Base-by-base conservation (phyloP, 2,329 filamentous ascomycete genomes). In the Arthrobotrys sphaeroides region DNA sequence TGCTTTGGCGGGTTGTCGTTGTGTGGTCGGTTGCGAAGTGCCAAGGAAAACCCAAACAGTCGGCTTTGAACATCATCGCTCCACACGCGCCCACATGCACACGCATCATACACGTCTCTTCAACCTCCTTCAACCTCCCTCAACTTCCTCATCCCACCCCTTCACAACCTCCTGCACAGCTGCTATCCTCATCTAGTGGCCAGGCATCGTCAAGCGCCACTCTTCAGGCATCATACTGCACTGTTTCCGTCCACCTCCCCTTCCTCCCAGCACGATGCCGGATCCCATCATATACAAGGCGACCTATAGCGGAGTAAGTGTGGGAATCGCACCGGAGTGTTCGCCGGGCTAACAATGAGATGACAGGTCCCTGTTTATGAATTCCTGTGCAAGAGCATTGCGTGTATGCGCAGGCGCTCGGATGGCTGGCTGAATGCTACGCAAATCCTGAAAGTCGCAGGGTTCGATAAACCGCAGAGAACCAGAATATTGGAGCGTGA, bases 361-460 rank as follows among this genome's bases (percentile, higher is more conserved):
- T 55, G 70, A 68, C 80, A 97, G 93, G 93, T 97, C 77, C 94
- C 94, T 36, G 94, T 98, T 9, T 97, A 95, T 82, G 95, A 98
- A 82, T 95, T 89, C 83, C 93, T 81, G 81, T 89, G 31, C 90
- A 90, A 81, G 88, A 91, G 80, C 93, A 97, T 91, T 91, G 98
- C 78, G 22, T 80, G 79, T 70, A 99, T 99, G 95, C 91, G 95
- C 82, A 89, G 95, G 59, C 90, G 94, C 74, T 88, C 89, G 62
- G 95, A 99, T 83, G 90, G 98, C 83, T 99, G 94, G 93, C 95
- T 99, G 84, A 99, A 99, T 85, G 95, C 95, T n/a, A 99, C 95
- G 64, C 95, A 99, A 82, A 98, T 99, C 74, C 85, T 99, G 55
- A 99, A 99, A 82, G 93, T 96, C 12, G 95, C 95, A 77, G 94